Evolutionary conservation across 371 early-diverging fungal genomes (phyloP).

Genomic region (Basidiobolus meristosporus): DNA sequence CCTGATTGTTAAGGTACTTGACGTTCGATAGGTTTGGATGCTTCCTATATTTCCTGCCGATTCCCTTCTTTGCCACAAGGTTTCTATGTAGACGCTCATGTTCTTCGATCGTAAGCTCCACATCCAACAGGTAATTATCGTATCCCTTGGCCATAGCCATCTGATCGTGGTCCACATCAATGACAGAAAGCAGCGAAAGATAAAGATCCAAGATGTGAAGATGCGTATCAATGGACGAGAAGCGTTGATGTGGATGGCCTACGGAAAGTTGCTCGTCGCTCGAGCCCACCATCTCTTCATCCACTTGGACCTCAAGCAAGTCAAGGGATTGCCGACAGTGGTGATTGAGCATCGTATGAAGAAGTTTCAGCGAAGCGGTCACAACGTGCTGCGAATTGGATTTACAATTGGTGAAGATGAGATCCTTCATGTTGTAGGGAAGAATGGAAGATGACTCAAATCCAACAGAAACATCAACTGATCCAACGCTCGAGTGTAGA

Average conservation of each 20-base stretch:
- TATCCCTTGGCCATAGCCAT: constrained; percentile 30
- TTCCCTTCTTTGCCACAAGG: too few species aligned
- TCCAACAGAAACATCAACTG: not conserved
- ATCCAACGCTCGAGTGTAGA: not conserved
- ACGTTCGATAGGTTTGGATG: too few species aligned
- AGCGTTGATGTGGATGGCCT: not conserved
- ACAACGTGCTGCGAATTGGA: constrained; percentile 55
- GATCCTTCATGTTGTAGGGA: not conserved
- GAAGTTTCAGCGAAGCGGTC: constrained; percentile 60
- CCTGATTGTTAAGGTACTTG: too few species aligned
- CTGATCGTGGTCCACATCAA: not conserved
- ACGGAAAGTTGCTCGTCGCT: constrained; percentile 19
- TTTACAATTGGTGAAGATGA: constrained; percentile 46
- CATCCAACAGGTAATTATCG: constrained; percentile 59
- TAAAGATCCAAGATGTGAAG: constrained; percentile 43
- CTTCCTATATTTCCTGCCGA: too few species aligned
- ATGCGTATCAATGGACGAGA: constrained; percentile 14
- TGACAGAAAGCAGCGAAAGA: not conserved
- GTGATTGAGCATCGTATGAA: constrained; percentile 47
- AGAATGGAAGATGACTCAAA: too few species aligned
- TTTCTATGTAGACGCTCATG: constrained; percentile 11
- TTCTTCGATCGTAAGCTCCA: constrained; percentile 35
- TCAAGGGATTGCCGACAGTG: constrained; percentile 33
- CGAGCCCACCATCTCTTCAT: constrained; percentile 29
- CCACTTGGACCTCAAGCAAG: too few species aligned